A percentile compares a stretch with the other conserved stretches of the same genome.
These are phyloP conservation scores for Cyclanthera cordifolia DNA, from an alignment of 306 rosid genomes.

Conservation along the genomic window DNA sequence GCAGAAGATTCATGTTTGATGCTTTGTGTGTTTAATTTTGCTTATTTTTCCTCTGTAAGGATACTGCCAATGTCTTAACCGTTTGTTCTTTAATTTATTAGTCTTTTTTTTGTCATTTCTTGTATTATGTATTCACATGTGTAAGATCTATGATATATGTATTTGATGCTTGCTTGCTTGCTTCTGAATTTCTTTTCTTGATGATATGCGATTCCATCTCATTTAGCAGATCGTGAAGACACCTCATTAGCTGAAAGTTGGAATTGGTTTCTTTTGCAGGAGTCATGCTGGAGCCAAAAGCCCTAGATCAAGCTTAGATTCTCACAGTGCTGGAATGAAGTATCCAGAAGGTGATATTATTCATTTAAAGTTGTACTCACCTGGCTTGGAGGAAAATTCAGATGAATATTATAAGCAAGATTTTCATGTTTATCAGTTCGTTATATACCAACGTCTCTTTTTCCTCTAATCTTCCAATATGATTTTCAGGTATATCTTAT, in stretches of 20 bases:
- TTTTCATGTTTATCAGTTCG: not conserved
- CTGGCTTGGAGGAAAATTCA: conserved; percentile 35
- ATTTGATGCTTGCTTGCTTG: not conserved
- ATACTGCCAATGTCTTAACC: not conserved
- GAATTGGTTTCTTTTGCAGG: conserved; percentile 30
- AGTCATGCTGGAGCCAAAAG: conserved; percentile 34
- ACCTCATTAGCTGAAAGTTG: conserved; percentile 1
- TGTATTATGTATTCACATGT: not conserved
- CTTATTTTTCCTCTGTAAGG: not conserved
- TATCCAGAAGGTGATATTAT: conserved; percentile 27
- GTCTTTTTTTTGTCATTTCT: not conserved
- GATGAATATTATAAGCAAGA: conserved; percentile 37
- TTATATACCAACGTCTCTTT: not conserved
- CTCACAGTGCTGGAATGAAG: conserved; percentile 47
- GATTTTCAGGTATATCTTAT: conserved; percentile 26
- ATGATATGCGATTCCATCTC: not conserved
- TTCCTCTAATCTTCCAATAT: conserved; percentile 15
- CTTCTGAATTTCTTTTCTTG: not conserved
- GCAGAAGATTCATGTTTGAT: not conserved
- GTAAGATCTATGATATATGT: not conserved
- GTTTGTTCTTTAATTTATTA: not conserved
- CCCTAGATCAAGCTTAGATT: conserved; percentile 52
- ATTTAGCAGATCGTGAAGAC: not conserved
- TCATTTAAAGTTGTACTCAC: conserved; percentile 35
- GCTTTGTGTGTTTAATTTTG: not conserved